Evolutionary conservation across 1,139 yeast genomes (phyloP).

Genomic region (Insectozyma bohioensis): DNA sequence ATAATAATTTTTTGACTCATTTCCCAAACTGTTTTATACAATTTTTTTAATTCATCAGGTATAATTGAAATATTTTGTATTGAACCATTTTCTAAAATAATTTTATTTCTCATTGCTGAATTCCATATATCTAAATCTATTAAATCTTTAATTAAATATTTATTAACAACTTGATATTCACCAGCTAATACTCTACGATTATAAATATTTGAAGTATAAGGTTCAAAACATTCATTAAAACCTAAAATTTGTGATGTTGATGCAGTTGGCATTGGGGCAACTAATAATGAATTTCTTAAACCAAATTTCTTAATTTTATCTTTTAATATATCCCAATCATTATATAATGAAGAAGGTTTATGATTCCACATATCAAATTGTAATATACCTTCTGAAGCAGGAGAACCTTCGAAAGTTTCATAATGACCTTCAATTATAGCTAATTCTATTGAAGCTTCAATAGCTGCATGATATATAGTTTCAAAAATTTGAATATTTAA

Average conservation of each 20-base stretch:
- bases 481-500: conserved; percentile 82
- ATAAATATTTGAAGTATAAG: conserved; percentile 84
- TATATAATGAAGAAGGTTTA: conserved; percentile 68
- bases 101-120: conserved; percentile 75
- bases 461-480: conserved; percentile 85
- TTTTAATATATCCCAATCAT: conserved; percentile 72
- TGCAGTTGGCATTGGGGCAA: conserved; percentile 96
- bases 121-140: conserved; percentile 85
- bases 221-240: conserved; percentile 89
- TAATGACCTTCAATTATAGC: conserved; percentile 68
- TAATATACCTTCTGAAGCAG: conserved; percentile 74
- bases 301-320: conserved; percentile 61
- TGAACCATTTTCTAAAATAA: conserved; percentile 82
- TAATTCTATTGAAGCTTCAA: conserved; percentile 76
- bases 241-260: conserved; percentile 91
- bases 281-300: conserved; percentile 74
- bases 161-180: conserved; percentile 86
- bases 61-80: conserved; percentile 74
- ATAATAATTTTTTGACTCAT: conserved; percentile 83
- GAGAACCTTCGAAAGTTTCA: conserved; percentile 71
- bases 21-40: conserved; percentile 97
- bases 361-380: conserved; percentile 83
- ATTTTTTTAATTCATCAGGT: conserved; percentile 72
- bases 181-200: conserved; percentile 86
- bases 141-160: conserved; percentile 75